Conservation (phyloP, 768 basidiomycete genomes). For the Amanita fuliginea region DNA sequence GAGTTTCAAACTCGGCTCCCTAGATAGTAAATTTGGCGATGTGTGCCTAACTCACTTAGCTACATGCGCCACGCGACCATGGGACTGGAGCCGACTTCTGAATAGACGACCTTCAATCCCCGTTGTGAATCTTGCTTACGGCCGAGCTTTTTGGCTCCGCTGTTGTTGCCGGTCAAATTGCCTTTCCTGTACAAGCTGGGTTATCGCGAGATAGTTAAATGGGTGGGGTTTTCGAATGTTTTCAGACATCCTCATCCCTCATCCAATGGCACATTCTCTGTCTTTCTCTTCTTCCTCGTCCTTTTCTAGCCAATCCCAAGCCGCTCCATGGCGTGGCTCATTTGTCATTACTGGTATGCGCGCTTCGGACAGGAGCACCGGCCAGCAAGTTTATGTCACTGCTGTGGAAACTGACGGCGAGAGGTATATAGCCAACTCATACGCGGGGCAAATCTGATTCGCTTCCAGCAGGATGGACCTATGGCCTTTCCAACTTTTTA, state of each 20-base stretch:
- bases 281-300: constrained; percentile 51
- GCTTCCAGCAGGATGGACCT: constrained; percentile 35
- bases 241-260: constrained; percentile 17
- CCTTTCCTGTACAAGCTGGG: constrained; percentile 6
- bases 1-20: constrained; percentile 7
- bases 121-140: constrained; percentile 6
- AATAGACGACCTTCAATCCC: constrained; percentile 1
- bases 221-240: constrained; percentile 17
- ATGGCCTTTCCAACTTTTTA: constrained; percentile 44
- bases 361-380: constrained; percentile 32
- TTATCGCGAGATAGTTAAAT: constrained; percentile 28
- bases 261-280: constrained; percentile 48
- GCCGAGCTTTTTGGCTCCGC: constrained; percentile 1
- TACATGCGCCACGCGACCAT: constrained; percentile 24
- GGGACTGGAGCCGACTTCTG: constrained; percentile 15
- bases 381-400: constrained; percentile 45
- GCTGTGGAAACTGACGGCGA: constrained; percentile 66
- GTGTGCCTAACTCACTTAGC: constrained; percentile 22
- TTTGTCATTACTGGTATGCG: constrained; percentile 41
- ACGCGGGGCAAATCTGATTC: constrained; percentile 14
- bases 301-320: constrained; percentile 33
- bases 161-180: constrained; percentile 5
- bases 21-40: constrained; percentile 12
- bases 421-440: constrained; percentile 33
- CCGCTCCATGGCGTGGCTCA: constrained; percentile 46